Conservation (phyloP, 2,329 filamentous ascomycete genomes). For the Lasiodiplodia sp. region DNA sequence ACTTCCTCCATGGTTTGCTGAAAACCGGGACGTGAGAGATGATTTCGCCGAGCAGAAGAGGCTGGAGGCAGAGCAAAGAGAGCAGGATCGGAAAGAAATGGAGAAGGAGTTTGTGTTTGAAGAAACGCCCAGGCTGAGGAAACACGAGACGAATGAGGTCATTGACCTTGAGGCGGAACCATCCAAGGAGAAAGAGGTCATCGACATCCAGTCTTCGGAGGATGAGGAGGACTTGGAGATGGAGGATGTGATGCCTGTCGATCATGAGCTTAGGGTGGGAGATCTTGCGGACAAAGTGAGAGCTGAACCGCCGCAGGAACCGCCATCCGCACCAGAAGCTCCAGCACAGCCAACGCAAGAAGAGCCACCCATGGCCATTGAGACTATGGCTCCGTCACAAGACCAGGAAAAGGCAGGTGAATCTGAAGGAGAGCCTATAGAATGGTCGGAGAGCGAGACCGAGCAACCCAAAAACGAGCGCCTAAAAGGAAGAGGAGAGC, state of each 20-base stretch:
- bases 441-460: slow-evolving; percentile 62
- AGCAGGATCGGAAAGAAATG: slow-evolving; percentile 63
- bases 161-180: slow-evolving; percentile 55
- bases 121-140: slow-evolving; percentile 64
- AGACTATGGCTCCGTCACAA: background rate
- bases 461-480: background rate
- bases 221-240: slow-evolving; percentile 54
- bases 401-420: background rate
- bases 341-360: background rate
- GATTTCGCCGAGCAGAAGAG: slow-evolving; percentile 63
- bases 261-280: slow-evolving; percentile 48
- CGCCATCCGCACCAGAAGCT: background rate
- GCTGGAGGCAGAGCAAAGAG: slow-evolving; percentile 55
- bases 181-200: slow-evolving; percentile 57
- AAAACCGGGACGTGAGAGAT: slow-evolving; percentile 55
- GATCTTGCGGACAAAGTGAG: slow-evolving; percentile 54
- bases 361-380: background rate
- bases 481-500: background rate
- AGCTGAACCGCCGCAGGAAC: slow-evolving; percentile 48
- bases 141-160: slow-evolving; percentile 60
- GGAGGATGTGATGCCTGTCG: slow-evolving; percentile 44
- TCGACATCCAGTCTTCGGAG: slow-evolving; percentile 70
- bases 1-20: slow-evolving; percentile 77
- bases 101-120: slow-evolving; percentile 69
- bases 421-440: slow-evolving; percentile 4